Percentiles rank a stretch among this genome's conserved stretches.
phyloP scores from a whole-genome alignment of 2,329 filamentous ascomycete species.

The Claviceps fusiformis region DNA sequence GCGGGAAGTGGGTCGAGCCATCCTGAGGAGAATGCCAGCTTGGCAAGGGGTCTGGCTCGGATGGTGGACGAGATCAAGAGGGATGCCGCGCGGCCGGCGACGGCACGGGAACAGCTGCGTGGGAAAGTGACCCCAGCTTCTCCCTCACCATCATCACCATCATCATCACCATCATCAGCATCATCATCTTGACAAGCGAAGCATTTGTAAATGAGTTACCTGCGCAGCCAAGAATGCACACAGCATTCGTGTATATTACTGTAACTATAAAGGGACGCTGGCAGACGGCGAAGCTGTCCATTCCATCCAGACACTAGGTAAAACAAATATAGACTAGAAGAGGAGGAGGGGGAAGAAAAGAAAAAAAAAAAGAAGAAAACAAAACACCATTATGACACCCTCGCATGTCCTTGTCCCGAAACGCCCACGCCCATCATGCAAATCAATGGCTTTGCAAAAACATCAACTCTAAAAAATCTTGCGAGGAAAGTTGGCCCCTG shows the following conservation, averaged over 20 bases:
- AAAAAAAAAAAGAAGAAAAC: not conserved
- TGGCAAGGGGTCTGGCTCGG: slow-evolving; percentile 51
- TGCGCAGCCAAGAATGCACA: not conserved
- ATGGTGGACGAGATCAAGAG: slow-evolving; percentile 45
- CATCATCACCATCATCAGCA: too few relatives aligned
- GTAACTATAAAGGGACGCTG: not conserved
- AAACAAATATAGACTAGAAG: not conserved
- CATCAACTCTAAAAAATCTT: not conserved
- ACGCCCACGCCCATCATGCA: slow-evolving; percentile 17
- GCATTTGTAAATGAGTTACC: too few relatives aligned
- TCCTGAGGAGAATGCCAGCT: slow-evolving; percentile 49
- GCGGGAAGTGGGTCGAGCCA: slow-evolving; percentile 65
- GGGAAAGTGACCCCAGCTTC: slow-evolving; percentile 10
- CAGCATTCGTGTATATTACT: slow-evolving; percentile 6
- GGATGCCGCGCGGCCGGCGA: slow-evolving; percentile 19
- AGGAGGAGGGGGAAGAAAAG: not conserved
- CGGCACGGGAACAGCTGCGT: slow-evolving; percentile 20
- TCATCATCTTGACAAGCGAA: slow-evolving; percentile 8
- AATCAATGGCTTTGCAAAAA: slow-evolving; percentile 7
- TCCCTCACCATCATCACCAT: too few relatives aligned
- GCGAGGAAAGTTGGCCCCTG: too few relatives aligned
- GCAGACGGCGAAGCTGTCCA: not conserved
- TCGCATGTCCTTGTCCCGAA: slow-evolving; percentile 7
- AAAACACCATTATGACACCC: slow-evolving; percentile 21
- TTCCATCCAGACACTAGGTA: slow-evolving; percentile 16